These are phyloP conservation scores for Syncephalastrum contaminatum DNA, from an alignment of 371 early-diverging fungal species.

Conservation along the genomic window DNA sequence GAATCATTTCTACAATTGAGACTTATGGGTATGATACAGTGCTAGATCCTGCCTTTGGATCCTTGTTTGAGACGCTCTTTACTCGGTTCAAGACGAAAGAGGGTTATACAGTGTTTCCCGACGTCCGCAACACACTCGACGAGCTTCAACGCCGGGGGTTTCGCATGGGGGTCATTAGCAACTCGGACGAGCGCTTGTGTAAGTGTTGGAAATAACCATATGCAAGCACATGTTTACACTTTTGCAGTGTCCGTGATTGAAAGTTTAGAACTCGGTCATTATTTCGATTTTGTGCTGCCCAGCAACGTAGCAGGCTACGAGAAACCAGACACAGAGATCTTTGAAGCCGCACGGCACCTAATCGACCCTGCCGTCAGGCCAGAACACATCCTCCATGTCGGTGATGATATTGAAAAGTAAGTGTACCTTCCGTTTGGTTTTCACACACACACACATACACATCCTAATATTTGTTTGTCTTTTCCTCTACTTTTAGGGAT, in stretches of 20 bases:
- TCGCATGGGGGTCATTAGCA: conserved; percentile 48
- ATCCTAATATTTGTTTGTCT: background rate
- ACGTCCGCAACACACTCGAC: conserved; percentile 28
- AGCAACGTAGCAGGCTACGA: conserved; percentile 33
- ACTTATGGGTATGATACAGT: conserved; percentile 21
- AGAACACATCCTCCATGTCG: conserved; percentile 32
- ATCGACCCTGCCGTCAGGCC: conserved; percentile 21
- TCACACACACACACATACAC: too few species aligned
- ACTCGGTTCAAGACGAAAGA: conserved; percentile 39
- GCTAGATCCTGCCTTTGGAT: conserved; percentile 32
- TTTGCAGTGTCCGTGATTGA: conserved; percentile 33
- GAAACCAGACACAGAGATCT: conserved; percentile 39
- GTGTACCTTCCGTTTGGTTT: background rate
- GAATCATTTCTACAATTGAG: too few species aligned
- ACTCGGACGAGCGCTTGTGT: conserved; percentile 49
- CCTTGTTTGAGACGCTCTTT: conserved; percentile 33
- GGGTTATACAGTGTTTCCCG: conserved; percentile 44
- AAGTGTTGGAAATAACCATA: conserved; percentile 9
- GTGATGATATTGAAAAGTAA: conserved; percentile 39
- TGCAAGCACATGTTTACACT: background rate
- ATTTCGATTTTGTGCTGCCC: conserved; percentile 43
- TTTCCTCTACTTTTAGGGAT: conserved; percentile 8
- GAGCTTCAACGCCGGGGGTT: conserved; percentile 31
- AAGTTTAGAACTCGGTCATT: conserved; percentile 31
- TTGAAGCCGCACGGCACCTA: conserved; percentile 31